These are phyloP conservation scores for Penicilliopsis zonata DNA, from an alignment of 495 filamentous ascomycete genomes.

Conservation along the genomic window DNA sequence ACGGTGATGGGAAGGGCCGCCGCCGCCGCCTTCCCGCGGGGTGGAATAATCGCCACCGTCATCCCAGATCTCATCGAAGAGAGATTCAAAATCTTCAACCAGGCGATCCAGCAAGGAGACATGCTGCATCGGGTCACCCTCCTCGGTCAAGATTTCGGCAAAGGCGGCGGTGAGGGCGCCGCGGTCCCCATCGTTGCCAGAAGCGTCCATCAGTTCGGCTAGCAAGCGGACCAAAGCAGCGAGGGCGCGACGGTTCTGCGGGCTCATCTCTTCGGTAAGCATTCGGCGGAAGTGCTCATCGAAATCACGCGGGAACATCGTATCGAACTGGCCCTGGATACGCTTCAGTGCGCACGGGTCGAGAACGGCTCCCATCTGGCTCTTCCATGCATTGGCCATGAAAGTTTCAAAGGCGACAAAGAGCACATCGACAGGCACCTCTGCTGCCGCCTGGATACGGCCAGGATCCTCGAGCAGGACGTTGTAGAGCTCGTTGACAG, in stretches of 20 bases:
- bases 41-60: too few relatives aligned
- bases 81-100: slow-evolving; percentile 79
- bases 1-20: slow-evolving; percentile 33
- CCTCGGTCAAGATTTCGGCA: slow-evolving; percentile 71
- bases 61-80: slow-evolving; percentile 63
- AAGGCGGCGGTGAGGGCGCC: slow-evolving; percentile 85
- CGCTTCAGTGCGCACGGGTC: slow-evolving; percentile 47
- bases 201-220: slow-evolving; percentile 84
- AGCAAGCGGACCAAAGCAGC: slow-evolving; percentile 74
- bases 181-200: slow-evolving; percentile 84
- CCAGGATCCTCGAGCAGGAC: slow-evolving; percentile 67
- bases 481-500: slow-evolving; percentile 88
- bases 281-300: slow-evolving; percentile 70
- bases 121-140: slow-evolving; percentile 68
- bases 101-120: slow-evolving; percentile 85
- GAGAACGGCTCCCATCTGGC: slow-evolving; percentile 77
- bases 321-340: slow-evolving; percentile 65
- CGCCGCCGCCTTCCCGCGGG: slow-evolving; percentile 28
- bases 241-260: slow-evolving; percentile 86
- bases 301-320: slow-evolving; percentile 64
- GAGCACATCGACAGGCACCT: slow-evolving; percentile 75
- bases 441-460: slow-evolving; percentile 58
- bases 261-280: slow-evolving; percentile 68
- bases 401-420: slow-evolving; percentile 95
- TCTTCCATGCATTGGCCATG: slow-evolving; percentile 74